A percentile compares a stretch with the other conserved stretches of the same genome.
phyloP scores from a whole-genome alignment of 1,284 basidiomycete genomes.

The Stygiomarasmius scandens region DNA sequence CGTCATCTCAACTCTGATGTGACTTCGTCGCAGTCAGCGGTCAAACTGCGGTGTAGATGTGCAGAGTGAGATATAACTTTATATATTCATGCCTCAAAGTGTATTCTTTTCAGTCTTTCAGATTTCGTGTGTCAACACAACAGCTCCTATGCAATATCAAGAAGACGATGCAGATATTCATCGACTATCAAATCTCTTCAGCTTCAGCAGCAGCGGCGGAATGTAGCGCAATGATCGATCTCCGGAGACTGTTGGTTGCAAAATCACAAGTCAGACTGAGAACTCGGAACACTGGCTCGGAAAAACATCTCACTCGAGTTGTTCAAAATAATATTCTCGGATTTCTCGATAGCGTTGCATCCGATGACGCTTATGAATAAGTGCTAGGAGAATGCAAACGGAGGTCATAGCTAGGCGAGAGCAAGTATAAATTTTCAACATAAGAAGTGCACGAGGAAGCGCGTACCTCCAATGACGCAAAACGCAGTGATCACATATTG shows the following conservation, averaged over 20 bases:
- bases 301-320: constrained; percentile 43
- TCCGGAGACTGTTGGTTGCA: constrained; percentile 25
- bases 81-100: too few species aligned
- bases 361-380: constrained; percentile 54
- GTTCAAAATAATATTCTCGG: constrained; percentile 58
- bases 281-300: too few species aligned
- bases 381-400: constrained; percentile 44
- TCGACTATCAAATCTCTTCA: neutral
- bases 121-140: too few species aligned
- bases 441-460: constrained; percentile 40
- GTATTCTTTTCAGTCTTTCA: too few species aligned
- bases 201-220: constrained; percentile 24
- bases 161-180: too few species aligned
- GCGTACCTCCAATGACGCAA: constrained; percentile 11
- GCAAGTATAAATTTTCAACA: constrained; percentile 39
- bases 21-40: too few species aligned
- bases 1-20: too few species aligned
- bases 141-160: too few species aligned
- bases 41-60: too few species aligned
- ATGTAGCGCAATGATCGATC: constrained; percentile 41
- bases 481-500: constrained; percentile 13
- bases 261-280: too few species aligned
- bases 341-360: constrained; percentile 46
- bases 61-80: too few species aligned
- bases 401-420: constrained; percentile 44